phyloP scores from a whole-genome alignment of 78 protist species.

The Emiliania huxleyi region DNA sequence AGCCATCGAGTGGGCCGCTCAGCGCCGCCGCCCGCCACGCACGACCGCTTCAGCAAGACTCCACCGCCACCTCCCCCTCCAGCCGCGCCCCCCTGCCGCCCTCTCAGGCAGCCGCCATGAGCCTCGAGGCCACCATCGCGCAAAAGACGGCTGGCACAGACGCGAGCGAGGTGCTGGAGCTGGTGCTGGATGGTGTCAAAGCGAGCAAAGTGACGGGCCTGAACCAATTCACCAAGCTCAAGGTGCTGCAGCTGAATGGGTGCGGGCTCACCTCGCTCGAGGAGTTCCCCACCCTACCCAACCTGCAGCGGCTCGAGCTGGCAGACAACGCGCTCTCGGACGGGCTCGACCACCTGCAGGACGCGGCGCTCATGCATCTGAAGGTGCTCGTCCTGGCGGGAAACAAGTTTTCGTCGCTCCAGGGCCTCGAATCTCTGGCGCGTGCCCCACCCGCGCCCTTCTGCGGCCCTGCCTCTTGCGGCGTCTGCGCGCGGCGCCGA shows the following conservation, averaged over 20 bases:
- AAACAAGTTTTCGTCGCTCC: neutral
- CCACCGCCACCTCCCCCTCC: too few relatives aligned
- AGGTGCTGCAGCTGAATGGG: neutral
- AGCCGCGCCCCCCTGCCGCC: too few relatives aligned
- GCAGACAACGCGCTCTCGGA: neutral
- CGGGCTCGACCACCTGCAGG: neutral
- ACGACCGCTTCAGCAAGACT: too few relatives aligned
- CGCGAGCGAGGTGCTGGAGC: neutral
- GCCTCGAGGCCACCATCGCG: neutral
- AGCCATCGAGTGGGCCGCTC: too few relatives aligned
- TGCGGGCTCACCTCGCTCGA: constrained; percentile 13
- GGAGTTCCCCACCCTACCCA: neutral
- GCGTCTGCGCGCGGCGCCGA: too few relatives aligned
- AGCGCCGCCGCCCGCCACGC: too few relatives aligned
- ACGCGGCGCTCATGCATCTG: neutral
- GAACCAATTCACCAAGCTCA: neutral
- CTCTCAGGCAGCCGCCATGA: too few relatives aligned
- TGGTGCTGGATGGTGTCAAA: neutral
- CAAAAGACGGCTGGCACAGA: neutral
- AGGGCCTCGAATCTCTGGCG: neutral
- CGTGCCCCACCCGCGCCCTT: too few relatives aligned
- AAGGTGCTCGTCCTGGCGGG: neutral
- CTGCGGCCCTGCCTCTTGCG: too few relatives aligned
- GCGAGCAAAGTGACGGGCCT: neutral
- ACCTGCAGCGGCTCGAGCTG: neutral